Percentiles rank a stretch among this genome's conserved stretches.
phyloP scores from a whole-genome alignment of 2,329 filamentous ascomycete species.

The Penicillium sp. region DNA sequence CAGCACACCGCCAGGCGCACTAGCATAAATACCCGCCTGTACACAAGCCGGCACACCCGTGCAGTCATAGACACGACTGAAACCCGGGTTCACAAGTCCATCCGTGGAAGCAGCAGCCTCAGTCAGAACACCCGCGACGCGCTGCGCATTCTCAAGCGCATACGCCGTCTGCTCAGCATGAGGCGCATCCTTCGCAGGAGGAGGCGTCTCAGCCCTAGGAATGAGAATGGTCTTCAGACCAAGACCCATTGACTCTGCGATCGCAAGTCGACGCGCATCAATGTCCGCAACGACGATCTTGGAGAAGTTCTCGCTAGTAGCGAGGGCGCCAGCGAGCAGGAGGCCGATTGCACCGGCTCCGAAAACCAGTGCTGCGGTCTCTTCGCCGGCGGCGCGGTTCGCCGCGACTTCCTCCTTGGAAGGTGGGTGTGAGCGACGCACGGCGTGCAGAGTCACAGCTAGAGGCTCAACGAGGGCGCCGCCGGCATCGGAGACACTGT shows the following conservation, averaged over 20 bases:
- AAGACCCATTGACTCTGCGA: slow-evolving; percentile 48
- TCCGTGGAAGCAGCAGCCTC: slow-evolving; percentile 16
- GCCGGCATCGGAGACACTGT: slow-evolving; percentile 54
- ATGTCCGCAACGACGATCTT: slow-evolving; percentile 64
- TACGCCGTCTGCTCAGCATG: slow-evolving; percentile 35
- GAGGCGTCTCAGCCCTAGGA: slow-evolving; percentile 33
- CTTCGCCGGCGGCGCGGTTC: slow-evolving; percentile 42
- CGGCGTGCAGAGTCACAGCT: slow-evolving; percentile 62
- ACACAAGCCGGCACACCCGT: slow-evolving; percentile 49
- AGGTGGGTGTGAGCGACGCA: slow-evolving; percentile 55
- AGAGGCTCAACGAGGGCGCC: slow-evolving; percentile 63
- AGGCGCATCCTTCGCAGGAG: slow-evolving; percentile 33
- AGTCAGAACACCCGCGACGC: slow-evolving; percentile 35
- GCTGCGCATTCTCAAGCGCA: slow-evolving; percentile 38
- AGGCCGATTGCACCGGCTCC: slow-evolving; percentile 64
- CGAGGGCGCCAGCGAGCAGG: slow-evolving; percentile 59
- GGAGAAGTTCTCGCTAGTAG: slow-evolving; percentile 54
- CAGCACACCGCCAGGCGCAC: slow-evolving; percentile 52
- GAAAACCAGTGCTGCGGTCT: slow-evolving; percentile 57
- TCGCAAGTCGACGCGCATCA: slow-evolving; percentile 56
- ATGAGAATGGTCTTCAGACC: slow-evolving; percentile 41
- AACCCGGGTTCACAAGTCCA: slow-evolving; percentile 33
- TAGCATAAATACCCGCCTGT: slow-evolving; percentile 48
- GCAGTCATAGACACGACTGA: slow-evolving; percentile 49
- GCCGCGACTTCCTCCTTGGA: slow-evolving; percentile 35